These are phyloP conservation scores for Salmacisia buchloeana DNA, from an alignment of 1,284 basidiomycete genomes.

Conservation along the genomic window DNA sequence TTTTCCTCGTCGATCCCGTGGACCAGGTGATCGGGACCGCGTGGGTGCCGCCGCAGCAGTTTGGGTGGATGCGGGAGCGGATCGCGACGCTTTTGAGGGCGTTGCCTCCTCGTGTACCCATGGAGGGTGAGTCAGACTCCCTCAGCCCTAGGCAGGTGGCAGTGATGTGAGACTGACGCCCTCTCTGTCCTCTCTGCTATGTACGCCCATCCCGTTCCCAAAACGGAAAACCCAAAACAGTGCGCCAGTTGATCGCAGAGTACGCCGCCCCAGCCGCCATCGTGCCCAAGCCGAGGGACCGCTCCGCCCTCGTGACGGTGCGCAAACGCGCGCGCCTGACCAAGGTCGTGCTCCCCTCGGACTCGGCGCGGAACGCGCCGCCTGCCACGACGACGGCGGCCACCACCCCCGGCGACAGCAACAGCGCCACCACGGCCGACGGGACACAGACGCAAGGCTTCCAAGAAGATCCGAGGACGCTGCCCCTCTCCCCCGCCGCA, in stretches of 20 bases:
- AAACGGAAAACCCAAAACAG: too few species aligned
- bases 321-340: too few species aligned
- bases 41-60: conserved; percentile 54
- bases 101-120: neutral
- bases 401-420: neutral
- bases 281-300: too few species aligned
- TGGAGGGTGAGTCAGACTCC: neutral
- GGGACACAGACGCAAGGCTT: neutral
- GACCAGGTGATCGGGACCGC: conserved; percentile 53
- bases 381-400: neutral
- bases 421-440: neutral
- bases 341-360: too few species aligned
- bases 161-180: neutral
- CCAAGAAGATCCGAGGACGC: too few species aligned
- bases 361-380: too few species aligned
- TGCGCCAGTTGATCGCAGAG: neutral
- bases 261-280: neutral
- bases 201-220: too few species aligned
- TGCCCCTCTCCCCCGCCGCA: too few species aligned
- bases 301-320: too few species aligned
- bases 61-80: conserved; percentile 27
- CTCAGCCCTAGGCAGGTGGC: too few species aligned
- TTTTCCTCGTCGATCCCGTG: conserved; percentile 58
- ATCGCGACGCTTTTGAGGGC: neutral
- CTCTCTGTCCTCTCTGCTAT: too few species aligned